phyloP scores from a whole-genome alignment of 2,329 filamentous ascomycete species.

The Monosporascus cannonballus region DNA sequence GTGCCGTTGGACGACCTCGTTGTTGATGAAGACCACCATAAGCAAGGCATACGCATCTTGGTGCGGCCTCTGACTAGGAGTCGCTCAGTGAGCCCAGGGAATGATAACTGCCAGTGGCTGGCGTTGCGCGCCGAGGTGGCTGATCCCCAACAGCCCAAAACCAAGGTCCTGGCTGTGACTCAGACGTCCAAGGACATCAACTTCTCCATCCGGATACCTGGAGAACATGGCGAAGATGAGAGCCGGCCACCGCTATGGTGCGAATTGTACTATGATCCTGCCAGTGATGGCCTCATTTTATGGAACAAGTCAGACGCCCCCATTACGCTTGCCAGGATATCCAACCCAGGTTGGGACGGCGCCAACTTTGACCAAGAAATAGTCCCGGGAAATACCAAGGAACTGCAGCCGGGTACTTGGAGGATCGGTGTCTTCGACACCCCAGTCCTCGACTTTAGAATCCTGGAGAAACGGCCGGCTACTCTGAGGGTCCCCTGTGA shows the following conservation, averaged over 20 bases:
- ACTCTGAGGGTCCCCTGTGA: conserved; percentile 28
- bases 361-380: conserved; percentile 38
- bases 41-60: conserved; percentile 51
- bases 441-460: conserved; percentile 51
- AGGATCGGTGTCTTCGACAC: conserved; percentile 43
- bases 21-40: conserved; percentile 46
- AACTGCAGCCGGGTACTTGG: conserved; percentile 50
- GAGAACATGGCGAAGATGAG: conserved; percentile 36
- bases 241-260: conserved; percentile 49
- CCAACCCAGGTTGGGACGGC: conserved; percentile 33
- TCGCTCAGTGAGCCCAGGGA: conserved; percentile 50
- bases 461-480: conserved; percentile 48
- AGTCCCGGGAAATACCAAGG: conserved; percentile 38
- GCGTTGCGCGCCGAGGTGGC: conserved; percentile 49
- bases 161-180: conserved; percentile 54
- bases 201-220: conserved; percentile 51
- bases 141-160: conserved; percentile 43
- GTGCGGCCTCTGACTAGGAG: conserved; percentile 47
- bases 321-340: conserved; percentile 42
- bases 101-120: conserved; percentile 51
- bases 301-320: conserved; percentile 50
- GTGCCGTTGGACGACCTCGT: conserved; percentile 50
- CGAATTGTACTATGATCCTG: conserved; percentile 54
- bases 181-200: conserved; percentile 56
- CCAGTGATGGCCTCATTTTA: conserved; percentile 52